Evolutionary conservation across 2,329 filamentous ascomycete species (phyloP).

Genomic region (Phyllosticta ampelicida): DNA sequence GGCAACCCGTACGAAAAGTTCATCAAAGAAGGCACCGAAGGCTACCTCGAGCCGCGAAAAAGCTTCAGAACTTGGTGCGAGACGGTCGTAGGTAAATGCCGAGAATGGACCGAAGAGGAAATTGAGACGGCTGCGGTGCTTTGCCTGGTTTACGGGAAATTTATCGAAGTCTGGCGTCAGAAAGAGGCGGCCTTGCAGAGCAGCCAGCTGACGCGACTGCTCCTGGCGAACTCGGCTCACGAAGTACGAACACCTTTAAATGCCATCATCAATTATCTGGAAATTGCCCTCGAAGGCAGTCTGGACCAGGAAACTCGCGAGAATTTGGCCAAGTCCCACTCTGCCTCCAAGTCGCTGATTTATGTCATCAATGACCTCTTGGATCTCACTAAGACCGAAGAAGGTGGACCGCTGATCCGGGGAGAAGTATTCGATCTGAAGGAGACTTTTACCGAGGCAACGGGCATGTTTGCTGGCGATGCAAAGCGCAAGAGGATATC

Average conservation of each 20-base stretch:
- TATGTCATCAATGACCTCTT: constrained; percentile 90
- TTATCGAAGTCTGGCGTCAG: constrained; percentile 87
- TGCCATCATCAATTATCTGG: constrained; percentile 88
- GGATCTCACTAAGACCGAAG: constrained; percentile 79
- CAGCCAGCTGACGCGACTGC: constrained; percentile 65
- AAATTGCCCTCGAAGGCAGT: constrained; percentile 74
- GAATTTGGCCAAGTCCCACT: constrained; percentile 74
- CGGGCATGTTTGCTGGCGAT: constrained; percentile 61
- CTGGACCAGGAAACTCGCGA: constrained; percentile 76
- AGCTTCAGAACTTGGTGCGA: constrained; percentile 77
- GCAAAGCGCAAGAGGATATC: constrained; percentile 63
- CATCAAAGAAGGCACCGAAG: constrained; percentile 58
- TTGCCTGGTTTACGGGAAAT: constrained; percentile 78
- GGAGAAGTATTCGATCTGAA: constrained; percentile 68
- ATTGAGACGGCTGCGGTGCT: constrained; percentile 80
- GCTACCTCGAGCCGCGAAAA: constrained; percentile 65
- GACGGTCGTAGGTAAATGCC: constrained; percentile 67
- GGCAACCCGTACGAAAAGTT: constrained; percentile 78
- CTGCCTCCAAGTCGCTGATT: constrained; percentile 82
- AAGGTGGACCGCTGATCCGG: constrained; percentile 67
- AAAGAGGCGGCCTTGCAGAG: constrained; percentile 77
- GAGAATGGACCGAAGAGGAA: constrained; percentile 83
- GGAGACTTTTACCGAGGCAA: constrained; percentile 64
- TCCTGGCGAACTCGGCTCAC: constrained; percentile 81
- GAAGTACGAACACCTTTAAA: constrained; percentile 86